Evolutionary conservation across 2,329 filamentous ascomycete genomes (phyloP).

Genomic region (Cercospora sp.): DNA sequence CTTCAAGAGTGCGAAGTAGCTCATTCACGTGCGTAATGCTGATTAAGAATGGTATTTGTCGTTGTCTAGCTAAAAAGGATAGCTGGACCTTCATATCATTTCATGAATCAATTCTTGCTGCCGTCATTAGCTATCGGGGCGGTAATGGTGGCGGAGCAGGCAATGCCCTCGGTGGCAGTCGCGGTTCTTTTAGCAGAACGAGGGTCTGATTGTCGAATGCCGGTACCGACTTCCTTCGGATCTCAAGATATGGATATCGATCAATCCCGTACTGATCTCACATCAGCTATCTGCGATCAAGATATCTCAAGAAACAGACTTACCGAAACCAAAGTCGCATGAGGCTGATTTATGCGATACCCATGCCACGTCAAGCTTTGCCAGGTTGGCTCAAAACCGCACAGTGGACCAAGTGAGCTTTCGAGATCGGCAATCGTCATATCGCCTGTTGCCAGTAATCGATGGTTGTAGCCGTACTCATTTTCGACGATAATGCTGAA

Average conservation of each 20-base stretch:
- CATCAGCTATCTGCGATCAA: background rate
- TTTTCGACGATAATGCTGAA: constrained; percentile 7
- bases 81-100: background rate
- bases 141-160: constrained; percentile 3
- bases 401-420: constrained; percentile 16
- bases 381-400: constrained; percentile 14
- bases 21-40: background rate
- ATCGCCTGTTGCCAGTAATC: constrained; percentile 11
- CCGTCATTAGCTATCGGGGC: background rate
- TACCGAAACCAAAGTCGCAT: constrained; percentile 17
- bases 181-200: background rate
- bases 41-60: background rate
- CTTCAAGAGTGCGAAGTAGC: background rate
- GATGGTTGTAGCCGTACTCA: constrained; percentile 9
- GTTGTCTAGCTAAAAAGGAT: background rate
- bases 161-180: background rate
- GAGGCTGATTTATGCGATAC: constrained; percentile 22
- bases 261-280: constrained; percentile 7
- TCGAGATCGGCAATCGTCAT: constrained; percentile 20
- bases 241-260: constrained; percentile 12
- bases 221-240: constrained; percentile 1
- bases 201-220: constrained; percentile 9
- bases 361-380: constrained; percentile 21
- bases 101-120: background rate
- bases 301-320: background rate